Base-by-base conservation (phyloP, 306 rosid genomes). In the Purshia tridentata region DNA sequence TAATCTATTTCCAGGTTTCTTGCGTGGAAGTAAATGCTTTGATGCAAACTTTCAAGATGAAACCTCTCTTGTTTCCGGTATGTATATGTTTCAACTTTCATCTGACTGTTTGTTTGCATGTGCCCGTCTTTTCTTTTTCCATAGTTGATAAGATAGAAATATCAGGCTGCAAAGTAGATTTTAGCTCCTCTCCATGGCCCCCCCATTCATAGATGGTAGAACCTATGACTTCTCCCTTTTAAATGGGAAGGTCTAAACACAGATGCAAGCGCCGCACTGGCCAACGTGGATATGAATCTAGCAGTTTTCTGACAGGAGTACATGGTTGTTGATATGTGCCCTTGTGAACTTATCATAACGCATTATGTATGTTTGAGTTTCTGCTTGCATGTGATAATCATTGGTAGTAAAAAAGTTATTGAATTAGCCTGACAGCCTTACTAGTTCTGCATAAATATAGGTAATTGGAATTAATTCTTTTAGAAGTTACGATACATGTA, bases 21-120 rank as follows among this genome's bases (percentile, higher is more conserved):
- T 77, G 87, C 11, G 96, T 94, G 72, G 98, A 94, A 86, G 97
- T 88, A 76, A 94, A 94, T 85, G 79, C 95, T 58, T 79, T 94
- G 87, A 91, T 94, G 97, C 86, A 74, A 75, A 94, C 98, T 84
- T 91, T 94, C 87, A 89, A 86, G 85, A 89, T 88, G 92, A 83
- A 73, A 81, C 91, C 97, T 78, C 88, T 86, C 76, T 72, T 83
- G 74, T 89, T 94, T 85, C 97, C 98, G 61, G 98, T 94, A 89
- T 42, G 86, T 77, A 51, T 77, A 55, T 76, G 68, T 53, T 71
- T n/a, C n/a, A n/a, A n/a, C 65, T 64, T 44, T 70, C 59, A 47
- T 75, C 67, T 60, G 40, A 47, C 49, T 70, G 49, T 65, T 47
- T 78, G 18, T 44, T 15, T n/a, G 9, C 47, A 45, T 22, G 54